phyloP scores from a whole-genome alignment of 371 early-diverging fungal species.

The Cladochytrium tenue region DNA sequence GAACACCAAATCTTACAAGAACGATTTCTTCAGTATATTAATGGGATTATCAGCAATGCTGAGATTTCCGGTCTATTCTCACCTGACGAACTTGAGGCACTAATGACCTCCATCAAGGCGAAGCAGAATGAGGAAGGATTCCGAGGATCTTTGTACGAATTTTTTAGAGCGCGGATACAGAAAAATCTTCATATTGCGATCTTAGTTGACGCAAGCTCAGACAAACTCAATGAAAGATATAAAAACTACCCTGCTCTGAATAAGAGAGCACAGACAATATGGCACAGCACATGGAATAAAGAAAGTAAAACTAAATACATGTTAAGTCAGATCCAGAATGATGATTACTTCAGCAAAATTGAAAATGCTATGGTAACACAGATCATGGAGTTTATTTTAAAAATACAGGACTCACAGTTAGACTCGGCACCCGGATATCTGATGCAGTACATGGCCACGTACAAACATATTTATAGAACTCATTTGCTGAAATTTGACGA shows the following conservation, averaged over 20 bases:
- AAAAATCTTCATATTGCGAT: slow-evolving; percentile 48
- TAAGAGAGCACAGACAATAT: slow-evolving; percentile 43
- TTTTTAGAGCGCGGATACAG: slow-evolving; percentile 40
- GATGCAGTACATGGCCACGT: slow-evolving; percentile 35
- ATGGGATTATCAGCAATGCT: slow-evolving; percentile 48
- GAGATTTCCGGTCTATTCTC: slow-evolving; percentile 51
- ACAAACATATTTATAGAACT: slow-evolving; percentile 32
- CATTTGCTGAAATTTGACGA: slow-evolving; percentile 29
- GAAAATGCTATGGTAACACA: slow-evolving; percentile 20
- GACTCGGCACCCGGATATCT: slow-evolving; percentile 39
- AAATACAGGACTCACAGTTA: slow-evolving; percentile 27
- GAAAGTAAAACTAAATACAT: slow-evolving; percentile 37
- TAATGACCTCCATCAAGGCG: slow-evolving; percentile 37
- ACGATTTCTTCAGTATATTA: slow-evolving; percentile 44
- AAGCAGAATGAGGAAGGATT: slow-evolving; percentile 48
- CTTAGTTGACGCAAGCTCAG: slow-evolving; percentile 38
- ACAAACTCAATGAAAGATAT: slow-evolving; percentile 35
- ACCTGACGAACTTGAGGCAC: slow-evolving; percentile 48
- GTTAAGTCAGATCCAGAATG: slow-evolving; percentile 16
- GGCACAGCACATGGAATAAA: slow-evolving; percentile 41
- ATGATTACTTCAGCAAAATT: slow-evolving; percentile 15
- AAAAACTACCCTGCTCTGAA: slow-evolving; percentile 55
- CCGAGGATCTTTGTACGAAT: slow-evolving; percentile 49
- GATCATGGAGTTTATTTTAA: slow-evolving; percentile 32
- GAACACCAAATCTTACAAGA: slow-evolving; percentile 47